A percentile compares a stretch with the other conserved stretches of the same genome.
Evolutionary conservation across 805 yeast species (phyloP).

Genomic region (Nakazawaea populi): DNA sequence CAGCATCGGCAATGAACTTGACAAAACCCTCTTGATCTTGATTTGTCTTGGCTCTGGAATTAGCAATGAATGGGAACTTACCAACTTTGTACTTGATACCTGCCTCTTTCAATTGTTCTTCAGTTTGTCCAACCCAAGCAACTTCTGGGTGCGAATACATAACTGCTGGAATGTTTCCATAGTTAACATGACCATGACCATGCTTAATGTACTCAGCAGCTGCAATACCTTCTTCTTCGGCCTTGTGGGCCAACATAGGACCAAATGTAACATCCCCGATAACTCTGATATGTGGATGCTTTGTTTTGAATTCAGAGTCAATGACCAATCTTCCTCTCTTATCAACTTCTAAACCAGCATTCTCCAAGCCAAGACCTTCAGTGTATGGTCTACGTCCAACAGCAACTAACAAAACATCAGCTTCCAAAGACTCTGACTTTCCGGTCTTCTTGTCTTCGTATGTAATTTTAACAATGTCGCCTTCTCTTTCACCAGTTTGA

Average conservation of each 20-base stretch:
- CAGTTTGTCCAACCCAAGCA: conserved; percentile 98
- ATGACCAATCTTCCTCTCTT: conserved; percentile 90
- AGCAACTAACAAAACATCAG: conserved; percentile 93
- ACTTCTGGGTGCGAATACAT: conserved; percentile 99
- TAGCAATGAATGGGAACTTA: conserved; percentile 97
- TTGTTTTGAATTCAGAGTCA: conserved; percentile 89
- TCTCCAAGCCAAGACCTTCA: conserved; percentile 83
- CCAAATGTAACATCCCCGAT: conserved; percentile 99
- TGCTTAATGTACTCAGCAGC: conserved; percentile 90
- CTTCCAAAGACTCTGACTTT: conserved; percentile 69
- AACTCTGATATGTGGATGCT: conserved; percentile 88
- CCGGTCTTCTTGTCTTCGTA: conserved; percentile 88
- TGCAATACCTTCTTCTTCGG: conserved; percentile 99
- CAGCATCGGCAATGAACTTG: conserved; percentile 92
- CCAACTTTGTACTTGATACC: conserved; percentile 92
- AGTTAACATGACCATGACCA: conserved; percentile 98
- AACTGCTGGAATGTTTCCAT: conserved; percentile 95
- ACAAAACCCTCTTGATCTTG: conserved; percentile 96
- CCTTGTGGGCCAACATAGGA: conserved; percentile 99
- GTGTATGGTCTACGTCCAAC: conserved; percentile 99
- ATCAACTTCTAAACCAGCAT: conserved; percentile 85
- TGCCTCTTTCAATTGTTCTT: conserved; percentile 88
- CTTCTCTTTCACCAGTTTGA: conserved; percentile 76
- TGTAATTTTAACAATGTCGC: conserved; percentile 81
- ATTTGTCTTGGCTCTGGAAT: conserved; percentile 99